Percentiles rank a stretch among this genome's conserved stretches.
phyloP scores from a whole-genome alignment of 2,329 filamentous ascomycete species.

The Didymella segeticola region DNA sequence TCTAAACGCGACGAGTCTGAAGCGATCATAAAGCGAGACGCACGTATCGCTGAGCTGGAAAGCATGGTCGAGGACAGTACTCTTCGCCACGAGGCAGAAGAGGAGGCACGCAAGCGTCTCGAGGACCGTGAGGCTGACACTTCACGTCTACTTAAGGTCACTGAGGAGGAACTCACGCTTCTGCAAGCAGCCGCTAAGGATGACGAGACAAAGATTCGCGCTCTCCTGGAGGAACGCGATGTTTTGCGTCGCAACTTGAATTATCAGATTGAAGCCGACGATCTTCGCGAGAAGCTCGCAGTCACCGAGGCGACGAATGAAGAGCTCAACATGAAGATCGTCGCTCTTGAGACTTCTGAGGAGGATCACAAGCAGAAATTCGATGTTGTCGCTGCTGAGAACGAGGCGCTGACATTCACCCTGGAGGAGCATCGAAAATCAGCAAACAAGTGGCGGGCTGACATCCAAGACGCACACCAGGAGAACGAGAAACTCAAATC shows the following conservation, averaged over 20 bases:
- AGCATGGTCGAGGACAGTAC: constrained; percentile 44
- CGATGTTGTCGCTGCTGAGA: constrained; percentile 63
- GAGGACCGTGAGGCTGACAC: constrained; percentile 55
- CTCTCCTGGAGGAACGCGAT: constrained; percentile 53
- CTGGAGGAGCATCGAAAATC: constrained; percentile 69
- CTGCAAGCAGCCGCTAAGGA: constrained; percentile 53
- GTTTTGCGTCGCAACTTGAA: constrained; percentile 49
- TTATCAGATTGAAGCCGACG: constrained; percentile 49
- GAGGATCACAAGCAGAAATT: constrained; percentile 61
- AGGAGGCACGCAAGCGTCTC: constrained; percentile 50
- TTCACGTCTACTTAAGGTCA: constrained; percentile 54
- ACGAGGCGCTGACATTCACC: constrained; percentile 65
- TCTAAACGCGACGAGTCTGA: constrained; percentile 39
- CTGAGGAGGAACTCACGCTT: constrained; percentile 57
- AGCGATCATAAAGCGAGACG: constrained; percentile 41
- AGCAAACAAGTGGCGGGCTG: constrained; percentile 64
- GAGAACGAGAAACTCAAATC: constrained; percentile 73
- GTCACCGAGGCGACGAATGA: constrained; percentile 65
- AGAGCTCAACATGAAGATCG: constrained; percentile 57
- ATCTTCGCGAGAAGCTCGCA: constrained; percentile 58
- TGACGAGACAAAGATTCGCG: constrained; percentile 51
- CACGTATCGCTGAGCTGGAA: constrained; percentile 46
- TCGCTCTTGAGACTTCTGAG: constrained; percentile 41
- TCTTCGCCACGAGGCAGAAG: constrained; percentile 48
- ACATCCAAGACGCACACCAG: constrained; percentile 60